Percentiles rank a stretch among this genome's conserved stretches.
Evolutionary conservation across 495 filamentous ascomycete genomes (phyloP).

Genomic region (Xylaria nigripes): DNA sequence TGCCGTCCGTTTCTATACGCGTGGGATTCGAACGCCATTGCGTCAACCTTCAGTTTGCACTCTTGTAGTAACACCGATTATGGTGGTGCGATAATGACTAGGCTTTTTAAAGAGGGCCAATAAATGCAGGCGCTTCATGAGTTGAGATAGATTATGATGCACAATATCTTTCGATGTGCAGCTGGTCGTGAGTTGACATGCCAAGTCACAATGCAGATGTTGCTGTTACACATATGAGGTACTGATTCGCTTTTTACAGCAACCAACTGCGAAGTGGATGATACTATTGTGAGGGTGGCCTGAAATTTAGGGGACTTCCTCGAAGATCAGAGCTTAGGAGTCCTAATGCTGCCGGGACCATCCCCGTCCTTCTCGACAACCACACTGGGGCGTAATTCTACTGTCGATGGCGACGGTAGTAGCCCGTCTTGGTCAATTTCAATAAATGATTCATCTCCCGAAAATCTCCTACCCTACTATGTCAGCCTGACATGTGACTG

Average conservation of each 20-base stretch:
- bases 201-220: background rate
- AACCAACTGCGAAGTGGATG: background rate
- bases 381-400: background rate
- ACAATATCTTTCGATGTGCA: background rate
- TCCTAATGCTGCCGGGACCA: constrained; percentile 6
- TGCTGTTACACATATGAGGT: background rate
- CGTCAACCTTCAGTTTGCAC: background rate
- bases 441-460: constrained; percentile 64
- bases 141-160: background rate
- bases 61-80: background rate
- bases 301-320: background rate
- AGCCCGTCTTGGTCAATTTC: constrained; percentile 17
- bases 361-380: background rate
- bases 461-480: constrained; percentile 53
- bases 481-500: constrained; percentile 17
- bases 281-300: background rate
- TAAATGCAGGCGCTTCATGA: background rate
- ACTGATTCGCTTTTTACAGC: background rate
- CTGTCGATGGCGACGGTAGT: constrained; percentile 9
- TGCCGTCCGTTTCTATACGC: background rate
- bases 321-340: constrained; percentile 17
- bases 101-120: background rate
- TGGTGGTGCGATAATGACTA: too few species aligned
- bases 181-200: background rate
- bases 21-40: background rate